phyloP scores from a whole-genome alignment of 2,329 filamentous ascomycete species.

The Fusarium chlamydosporum region DNA sequence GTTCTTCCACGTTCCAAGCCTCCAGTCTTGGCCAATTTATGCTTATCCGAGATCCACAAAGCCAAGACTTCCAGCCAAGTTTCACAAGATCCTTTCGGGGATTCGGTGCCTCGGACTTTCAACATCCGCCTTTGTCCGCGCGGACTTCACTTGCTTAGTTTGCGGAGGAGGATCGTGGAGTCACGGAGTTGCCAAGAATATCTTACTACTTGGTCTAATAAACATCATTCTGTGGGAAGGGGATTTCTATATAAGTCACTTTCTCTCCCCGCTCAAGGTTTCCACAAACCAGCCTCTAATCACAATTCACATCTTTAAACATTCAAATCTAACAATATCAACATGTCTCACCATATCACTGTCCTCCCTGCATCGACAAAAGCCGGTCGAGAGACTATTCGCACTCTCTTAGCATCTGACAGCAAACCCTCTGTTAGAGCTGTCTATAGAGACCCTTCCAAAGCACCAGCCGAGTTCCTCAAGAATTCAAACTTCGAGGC shows the following conservation, averaged over 20 bases:
- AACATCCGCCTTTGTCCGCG: constrained; percentile 3
- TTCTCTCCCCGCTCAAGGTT: neutral
- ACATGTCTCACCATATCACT: constrained; percentile 53
- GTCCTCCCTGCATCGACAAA: constrained; percentile 55
- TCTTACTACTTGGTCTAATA: neutral
- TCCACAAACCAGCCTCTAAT: neutral
- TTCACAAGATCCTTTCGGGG: neutral
- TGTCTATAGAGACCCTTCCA: constrained; percentile 52
- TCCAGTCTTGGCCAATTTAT: constrained; percentile 5
- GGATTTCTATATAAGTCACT: constrained; percentile 14
- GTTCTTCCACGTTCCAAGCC: neutral
- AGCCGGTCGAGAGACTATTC: constrained; percentile 53
- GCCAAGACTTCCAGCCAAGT: neutral
- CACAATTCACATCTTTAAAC: neutral
- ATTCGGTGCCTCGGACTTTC: constrained; percentile 27
- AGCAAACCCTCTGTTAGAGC: constrained; percentile 46
- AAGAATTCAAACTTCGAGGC: constrained; percentile 51
- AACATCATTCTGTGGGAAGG: neutral
- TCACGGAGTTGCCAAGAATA: neutral
- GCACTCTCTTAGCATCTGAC: constrained; percentile 45
- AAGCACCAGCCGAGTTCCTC: constrained; percentile 51
- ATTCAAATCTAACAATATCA: neutral
- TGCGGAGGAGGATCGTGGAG: constrained; percentile 10
- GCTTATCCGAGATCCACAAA: constrained; percentile 32
- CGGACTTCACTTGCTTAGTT: constrained; percentile 7